Evolutionary conservation across 495 filamentous ascomycete species (phyloP), one percentile per base, ranked within the genome.

Genomic region (Aspergillus mulundensis): DNA sequence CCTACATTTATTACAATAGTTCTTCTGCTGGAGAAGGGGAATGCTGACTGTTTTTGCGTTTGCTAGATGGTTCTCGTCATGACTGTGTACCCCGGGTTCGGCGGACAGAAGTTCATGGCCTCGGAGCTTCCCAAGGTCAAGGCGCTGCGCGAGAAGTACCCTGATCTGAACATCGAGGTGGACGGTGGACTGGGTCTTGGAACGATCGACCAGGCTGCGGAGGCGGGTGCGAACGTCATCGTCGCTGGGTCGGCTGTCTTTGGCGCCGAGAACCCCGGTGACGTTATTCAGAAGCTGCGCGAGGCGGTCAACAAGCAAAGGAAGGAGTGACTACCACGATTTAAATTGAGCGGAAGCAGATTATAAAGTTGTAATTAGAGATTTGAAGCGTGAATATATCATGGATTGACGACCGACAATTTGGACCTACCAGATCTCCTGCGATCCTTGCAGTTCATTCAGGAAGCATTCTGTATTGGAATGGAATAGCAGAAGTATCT

Each of bases 161-260:
- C 94, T 5, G 80, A 93, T 5, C 71, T 98, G 44, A 91, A 96
- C 75, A 98, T 98, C 63, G 94, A 98, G 70, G 94, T 98, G 24
- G 94, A 98, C 70, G 94, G 94, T 39, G 94, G 94, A 7, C 66
- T 98, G 32, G 90, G 90, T 2, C 79, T 88, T 44, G 85, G 86
- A 49, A 98, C 95, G 1, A 91, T 98, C 63, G 93, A 95, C 65
- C 86, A 90, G 69, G 95, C 93, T 5, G 95, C 95, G 0, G 91
- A 96, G 50, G 94, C 94, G 0, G 94, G 94, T 12, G 94, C 94
- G 34, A 98, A 97, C 64, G 94, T 98, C 49, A 98, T 98, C 64
- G 94, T 98, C 32, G 95, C 94, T 7, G 94, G 94, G n/a, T 94
- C 88, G 60, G 95, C 94, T 4, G 88, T 98, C 39, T 98, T 97